Base-by-base conservation (phyloP, 2,329 filamentous ascomycete genomes). In the Xylariales sp. region DNA sequence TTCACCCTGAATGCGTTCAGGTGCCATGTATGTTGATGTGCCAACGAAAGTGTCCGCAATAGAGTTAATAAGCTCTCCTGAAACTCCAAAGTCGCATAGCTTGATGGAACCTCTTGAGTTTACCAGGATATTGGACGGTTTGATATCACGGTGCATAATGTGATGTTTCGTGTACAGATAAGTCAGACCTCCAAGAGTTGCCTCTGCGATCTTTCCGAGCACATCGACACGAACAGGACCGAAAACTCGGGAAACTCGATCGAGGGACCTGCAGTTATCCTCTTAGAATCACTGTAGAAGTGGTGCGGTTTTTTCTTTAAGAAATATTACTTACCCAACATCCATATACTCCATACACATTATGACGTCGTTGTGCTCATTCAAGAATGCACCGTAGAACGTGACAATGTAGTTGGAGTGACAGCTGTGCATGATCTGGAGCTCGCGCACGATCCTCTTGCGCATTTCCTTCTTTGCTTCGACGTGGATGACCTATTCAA, bases 301-400 rank as follows among this genome's bases (percentile, higher is more conserved):
- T 29, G 15, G 14, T 10, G 29, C 20, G n/a, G 8, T 27, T 37
- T 35, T 16, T 40, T 10, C 27, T 14, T 39, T n/a, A n/a, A n/a
- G n/a, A n/a, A n/a, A n/a, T n/a, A n/a, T n/a, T 32, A 69, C 87
- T 65, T 76, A 97, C 93, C 93, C 93, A 60, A 91, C 88, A 65
- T 98, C 93, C 88, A 95, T 95, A 61, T 98, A 97, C 63, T 98
- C 93, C 93, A 98, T 98, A 63, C 93, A 98, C 83, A 98, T 91
- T 52, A 97, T 94, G 42, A 98, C 94, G 67, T 98, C 93, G 58
- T 94, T 91, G 45, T 89, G 89, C 57, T 94, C 87, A 59, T 95
- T 97, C 56, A 97, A 78, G 59, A 97, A 98, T 25, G 93, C 93
- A 43, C 93, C 93, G 57, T 97, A 97, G 64, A 96, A 98, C 38